phyloP scores from a whole-genome alignment of 1,139 yeast genomes.

The Blastobotrys ciferrii region DNA sequence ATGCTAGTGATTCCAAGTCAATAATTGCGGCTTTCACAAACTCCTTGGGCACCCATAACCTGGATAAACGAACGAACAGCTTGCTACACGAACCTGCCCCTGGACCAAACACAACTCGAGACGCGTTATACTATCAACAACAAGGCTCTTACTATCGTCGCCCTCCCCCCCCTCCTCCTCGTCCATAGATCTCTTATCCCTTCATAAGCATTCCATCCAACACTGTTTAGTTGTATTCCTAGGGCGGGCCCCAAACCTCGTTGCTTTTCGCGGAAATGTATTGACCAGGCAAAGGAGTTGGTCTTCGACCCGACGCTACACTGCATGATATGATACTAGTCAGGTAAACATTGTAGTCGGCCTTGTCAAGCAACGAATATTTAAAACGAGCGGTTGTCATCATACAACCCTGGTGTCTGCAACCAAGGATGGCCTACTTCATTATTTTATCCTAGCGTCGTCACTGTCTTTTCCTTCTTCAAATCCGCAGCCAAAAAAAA shows the following conservation, averaged over 20 bases:
- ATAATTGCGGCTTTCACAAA: conserved; percentile 31
- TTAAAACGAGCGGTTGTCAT: too few species aligned
- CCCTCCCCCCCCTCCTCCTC: conserved; percentile 8
- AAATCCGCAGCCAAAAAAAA: too few species aligned
- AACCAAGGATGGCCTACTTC: too few species aligned
- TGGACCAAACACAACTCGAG: neutral
- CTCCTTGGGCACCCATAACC: conserved; percentile 14
- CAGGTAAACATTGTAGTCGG: too few species aligned
- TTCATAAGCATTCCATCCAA: too few species aligned
- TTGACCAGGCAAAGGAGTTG: neutral
- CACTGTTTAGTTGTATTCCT: too few species aligned
- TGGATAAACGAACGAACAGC: conserved; percentile 2
- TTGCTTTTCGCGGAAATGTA: neutral
- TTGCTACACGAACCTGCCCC: conserved; percentile 1
- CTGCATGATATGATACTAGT: too few species aligned
- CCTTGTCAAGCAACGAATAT: too few species aligned
- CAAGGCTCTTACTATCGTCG: neutral
- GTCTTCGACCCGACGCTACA: neutral
- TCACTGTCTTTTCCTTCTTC: too few species aligned
- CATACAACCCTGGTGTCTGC: too few species aligned
- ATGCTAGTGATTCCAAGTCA: conserved; percentile 28
- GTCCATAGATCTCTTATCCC: neutral
- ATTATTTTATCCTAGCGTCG: too few species aligned
- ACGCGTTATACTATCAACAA: neutral
- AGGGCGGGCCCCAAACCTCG: neutral